Evolutionary conservation across 2,329 filamentous ascomycete genomes (phyloP), one percentile per base, ranked within the genome.

Genomic region (Neodidymelliopsis sp.): DNA sequence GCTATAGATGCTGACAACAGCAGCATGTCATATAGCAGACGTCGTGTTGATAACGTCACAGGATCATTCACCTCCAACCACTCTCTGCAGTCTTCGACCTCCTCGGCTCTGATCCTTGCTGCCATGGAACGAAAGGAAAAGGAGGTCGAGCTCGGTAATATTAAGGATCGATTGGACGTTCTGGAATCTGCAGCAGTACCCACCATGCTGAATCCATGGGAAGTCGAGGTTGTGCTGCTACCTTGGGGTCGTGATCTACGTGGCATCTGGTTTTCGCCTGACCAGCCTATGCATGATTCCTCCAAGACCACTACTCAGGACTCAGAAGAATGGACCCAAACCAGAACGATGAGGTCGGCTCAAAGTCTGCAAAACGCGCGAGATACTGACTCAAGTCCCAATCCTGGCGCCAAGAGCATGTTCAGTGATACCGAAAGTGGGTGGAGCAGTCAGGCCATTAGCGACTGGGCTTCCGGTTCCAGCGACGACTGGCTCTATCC

Each of bases 141-240:
- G 7, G 69, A 72, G 16, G 70, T 74, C 34, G 70, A 78, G 18
- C 66, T 83, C 19, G 74, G 77, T 35, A 71, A 70, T 25, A 73
- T 84, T 8, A 80, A 82, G 54, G 71, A 74, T 16, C 73, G 78
- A 4, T 54, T 81, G 4, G 62, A 76, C 22, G 76, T 82, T 31
- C 75, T 90, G 8, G 85, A 88, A 67, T 79, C 80, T 5, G 75
- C 69, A 4, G 66, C 81, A 8, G 70, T 84, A 22, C 88, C 89
- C n/a, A 84, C 87, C 0, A 76, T 77, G 20, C 72, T 74, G 30
- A 78, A 82, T 29, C 87, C 88, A 0, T 91, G 88, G 87, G 83
- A 88, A 56, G 75, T 93, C 2, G 88, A 92, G 63, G 86, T 92
- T 4, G 84, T 92, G 1, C 84, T 91, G 48, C 69, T 92, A 6